A percentile compares a stretch with the other conserved stretches of the same genome.
phyloP scores from a whole-genome alignment of 306 rosid genomes.

The Pyrus pyrifolia region DNA sequence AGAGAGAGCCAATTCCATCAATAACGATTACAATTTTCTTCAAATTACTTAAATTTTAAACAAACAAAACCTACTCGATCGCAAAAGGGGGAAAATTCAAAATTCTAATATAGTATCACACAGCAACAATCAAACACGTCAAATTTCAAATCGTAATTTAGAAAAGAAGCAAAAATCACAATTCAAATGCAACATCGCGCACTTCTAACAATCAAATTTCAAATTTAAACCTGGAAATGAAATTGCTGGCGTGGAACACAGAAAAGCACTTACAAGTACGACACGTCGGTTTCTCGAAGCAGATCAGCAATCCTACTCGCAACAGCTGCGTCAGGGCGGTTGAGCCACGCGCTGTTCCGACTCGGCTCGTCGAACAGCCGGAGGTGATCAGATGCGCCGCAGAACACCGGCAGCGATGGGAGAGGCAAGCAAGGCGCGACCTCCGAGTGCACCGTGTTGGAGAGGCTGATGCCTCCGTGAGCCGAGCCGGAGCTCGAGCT shows the following conservation, averaged over 20 bases:
- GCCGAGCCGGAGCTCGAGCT: conserved; percentile 25
- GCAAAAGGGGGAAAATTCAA: background rate
- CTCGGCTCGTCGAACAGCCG: conserved; percentile 52
- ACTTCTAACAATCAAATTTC: conserved; percentile 17
- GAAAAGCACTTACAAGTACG: conserved; percentile 63
- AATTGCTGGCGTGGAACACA: background rate
- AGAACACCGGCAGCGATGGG: conserved; percentile 90
- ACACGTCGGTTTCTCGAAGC: conserved; percentile 73
- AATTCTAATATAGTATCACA: background rate
- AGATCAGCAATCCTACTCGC: conserved; percentile 78
- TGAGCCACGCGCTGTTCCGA: conserved; percentile 19
- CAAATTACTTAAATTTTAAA: background rate
- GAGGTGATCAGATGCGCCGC: conserved; percentile 66
- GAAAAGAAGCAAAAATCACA: background rate
- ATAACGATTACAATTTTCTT: background rate
- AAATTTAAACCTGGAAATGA: background rate
- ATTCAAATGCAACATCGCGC: conserved; percentile 6
- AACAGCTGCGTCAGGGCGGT: conserved; percentile 49
- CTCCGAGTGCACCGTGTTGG: conserved; percentile 82
- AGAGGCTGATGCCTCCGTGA: conserved; percentile 59
- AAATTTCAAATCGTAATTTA: background rate
- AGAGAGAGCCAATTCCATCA: background rate
- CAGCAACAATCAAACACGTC: background rate
- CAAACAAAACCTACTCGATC: background rate
- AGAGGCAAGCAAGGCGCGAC: conserved; percentile 84